phyloP scores from a whole-genome alignment of 257 asterid genomes.

The Nicotiana benthamiana region DNA sequence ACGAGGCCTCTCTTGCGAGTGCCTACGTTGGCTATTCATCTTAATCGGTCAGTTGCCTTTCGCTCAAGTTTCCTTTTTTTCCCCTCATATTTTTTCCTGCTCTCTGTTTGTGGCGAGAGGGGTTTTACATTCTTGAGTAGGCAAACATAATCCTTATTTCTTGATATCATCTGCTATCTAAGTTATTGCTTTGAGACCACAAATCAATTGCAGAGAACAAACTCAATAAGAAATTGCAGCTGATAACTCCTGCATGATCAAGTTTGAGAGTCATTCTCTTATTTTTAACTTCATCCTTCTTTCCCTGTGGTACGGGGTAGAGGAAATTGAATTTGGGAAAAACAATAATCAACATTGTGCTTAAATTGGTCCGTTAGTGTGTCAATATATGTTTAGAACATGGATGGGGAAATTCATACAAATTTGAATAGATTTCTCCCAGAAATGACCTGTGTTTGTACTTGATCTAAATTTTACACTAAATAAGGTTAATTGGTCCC shows the following conservation, averaged over 20 bases:
- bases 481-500: neutral
- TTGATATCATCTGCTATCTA: neutral
- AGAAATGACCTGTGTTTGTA: neutral
- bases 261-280: neutral
- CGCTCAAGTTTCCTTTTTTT: neutral
- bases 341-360: neutral
- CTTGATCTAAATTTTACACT: neutral
- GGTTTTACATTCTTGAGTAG: neutral
- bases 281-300: neutral
- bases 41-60: constrained; percentile 51
- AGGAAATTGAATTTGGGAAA: neutral
- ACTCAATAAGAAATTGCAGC: neutral
- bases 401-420: neutral
- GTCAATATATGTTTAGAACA: neutral
- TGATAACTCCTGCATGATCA: neutral
- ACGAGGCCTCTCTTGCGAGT: constrained; percentile 84
- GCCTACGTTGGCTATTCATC: constrained; percentile 96
- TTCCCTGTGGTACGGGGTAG: neutral
- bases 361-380: neutral
- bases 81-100: constrained; percentile 3
- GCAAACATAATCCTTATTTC: neutral
- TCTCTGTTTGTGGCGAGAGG: neutral
- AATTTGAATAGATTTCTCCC: neutral
- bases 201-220: neutral
- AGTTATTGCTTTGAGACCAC: neutral